Evolutionary conservation across 179 eudicot genomes (phyloP).

Genomic region (Beta corolliflora): DNA sequence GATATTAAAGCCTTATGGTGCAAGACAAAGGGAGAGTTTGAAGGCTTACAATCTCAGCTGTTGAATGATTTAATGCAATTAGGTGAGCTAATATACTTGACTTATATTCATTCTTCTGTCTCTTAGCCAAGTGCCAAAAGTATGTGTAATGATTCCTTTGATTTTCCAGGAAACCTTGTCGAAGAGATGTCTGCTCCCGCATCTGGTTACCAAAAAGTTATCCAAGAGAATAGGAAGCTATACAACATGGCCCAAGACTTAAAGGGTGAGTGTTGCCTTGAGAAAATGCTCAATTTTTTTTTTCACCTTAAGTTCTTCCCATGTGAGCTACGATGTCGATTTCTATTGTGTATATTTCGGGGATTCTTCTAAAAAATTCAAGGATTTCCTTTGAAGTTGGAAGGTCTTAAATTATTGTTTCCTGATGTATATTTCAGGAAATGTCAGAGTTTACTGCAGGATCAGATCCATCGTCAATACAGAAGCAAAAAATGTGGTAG

Average conservation of each 20-base stretch:
- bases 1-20: slow-evolving; percentile 57
- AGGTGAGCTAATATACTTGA: slow-evolving; percentile 45
- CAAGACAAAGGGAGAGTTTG: slow-evolving; percentile 60
- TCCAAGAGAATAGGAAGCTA: slow-evolving; percentile 72
- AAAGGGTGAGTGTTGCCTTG: slow-evolving; percentile 50
- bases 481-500: slow-evolving; percentile 54
- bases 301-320: neutral
- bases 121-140: neutral
- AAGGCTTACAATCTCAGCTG: slow-evolving; percentile 56
- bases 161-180: slow-evolving; percentile 56
- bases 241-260: slow-evolving; percentile 93
- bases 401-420: slow-evolving; percentile 4
- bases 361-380: neutral
- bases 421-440: slow-evolving; percentile 57
- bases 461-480: slow-evolving; percentile 59
- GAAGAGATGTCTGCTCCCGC: slow-evolving; percentile 77
- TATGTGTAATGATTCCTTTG: slow-evolving; percentile 7
- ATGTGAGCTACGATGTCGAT: neutral
- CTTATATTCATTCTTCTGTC: neutral
- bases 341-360: neutral
- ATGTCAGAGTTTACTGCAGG: slow-evolving; percentile 88
- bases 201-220: slow-evolving; percentile 72
- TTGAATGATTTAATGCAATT: slow-evolving; percentile 61
- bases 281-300: too few species aligned
- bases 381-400: neutral